These are phyloP conservation scores for Podaxis mareebaensis DNA, from an alignment of 768 basidiomycete genomes.

Conservation along the genomic window DNA sequence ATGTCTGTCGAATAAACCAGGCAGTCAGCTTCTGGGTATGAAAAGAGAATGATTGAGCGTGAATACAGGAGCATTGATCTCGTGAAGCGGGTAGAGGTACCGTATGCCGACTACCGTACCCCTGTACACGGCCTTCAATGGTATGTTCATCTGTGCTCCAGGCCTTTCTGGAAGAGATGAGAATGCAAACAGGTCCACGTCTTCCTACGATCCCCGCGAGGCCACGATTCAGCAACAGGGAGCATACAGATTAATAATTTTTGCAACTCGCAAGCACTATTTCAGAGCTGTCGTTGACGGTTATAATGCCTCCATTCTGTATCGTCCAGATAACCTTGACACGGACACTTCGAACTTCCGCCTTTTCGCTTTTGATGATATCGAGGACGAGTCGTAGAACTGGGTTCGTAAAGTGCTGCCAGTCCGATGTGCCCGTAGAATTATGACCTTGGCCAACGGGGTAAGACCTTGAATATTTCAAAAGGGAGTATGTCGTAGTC, in stretches of 20 bases:
- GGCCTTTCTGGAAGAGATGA: conserved; percentile 44
- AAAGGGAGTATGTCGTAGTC: conserved; percentile 54
- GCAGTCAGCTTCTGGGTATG: background rate
- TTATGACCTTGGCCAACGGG: conserved; percentile 30
- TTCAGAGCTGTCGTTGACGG: conserved; percentile 48
- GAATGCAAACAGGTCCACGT: conserved; percentile 72
- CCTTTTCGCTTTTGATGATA: conserved; percentile 47
- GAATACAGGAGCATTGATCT: conserved; percentile 13
- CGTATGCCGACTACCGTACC: conserved; percentile 74
- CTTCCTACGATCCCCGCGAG: conserved; percentile 53
- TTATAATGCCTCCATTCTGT: conserved; percentile 30
- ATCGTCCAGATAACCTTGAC: conserved; percentile 68
- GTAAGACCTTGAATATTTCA: conserved; percentile 72
- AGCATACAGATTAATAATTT: background rate
- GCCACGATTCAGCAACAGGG: conserved; percentile 6
- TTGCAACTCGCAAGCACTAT: conserved; percentile 61
- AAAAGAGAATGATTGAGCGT: background rate
- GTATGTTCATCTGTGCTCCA: conserved; percentile 39
- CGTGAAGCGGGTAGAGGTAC: conserved; percentile 56
- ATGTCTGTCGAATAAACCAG: conserved; percentile 45
- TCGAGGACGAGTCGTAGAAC: conserved; percentile 64
- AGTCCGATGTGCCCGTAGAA: conserved; percentile 42
- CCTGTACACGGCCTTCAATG: conserved; percentile 81
- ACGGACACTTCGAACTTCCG: conserved; percentile 61
- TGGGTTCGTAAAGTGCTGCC: conserved; percentile 81